phyloP scores from a whole-genome alignment of 345 rosid species.

The sweet orange (Citrus sinensis) region DNA sequence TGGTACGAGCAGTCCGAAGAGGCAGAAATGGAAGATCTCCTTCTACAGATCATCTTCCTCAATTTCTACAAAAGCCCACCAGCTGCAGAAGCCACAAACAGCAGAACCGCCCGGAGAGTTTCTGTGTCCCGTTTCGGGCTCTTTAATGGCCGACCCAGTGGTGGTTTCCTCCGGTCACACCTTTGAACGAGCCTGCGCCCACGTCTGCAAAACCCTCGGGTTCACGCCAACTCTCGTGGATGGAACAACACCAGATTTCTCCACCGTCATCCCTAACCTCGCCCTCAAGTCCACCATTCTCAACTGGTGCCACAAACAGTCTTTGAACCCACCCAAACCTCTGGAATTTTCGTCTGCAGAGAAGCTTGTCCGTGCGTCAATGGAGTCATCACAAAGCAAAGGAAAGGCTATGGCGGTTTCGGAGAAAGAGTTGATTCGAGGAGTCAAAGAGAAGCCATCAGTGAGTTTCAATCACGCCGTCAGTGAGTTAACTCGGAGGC shows the following conservation, averaged over 20 bases:
- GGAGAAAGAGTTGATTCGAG: constrained; percentile 32
- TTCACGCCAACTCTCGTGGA: constrained; percentile 39
- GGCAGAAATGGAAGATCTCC: constrained; percentile 50
- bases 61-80: constrained; percentile 8
- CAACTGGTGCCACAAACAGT: constrained; percentile 54
- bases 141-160: constrained; percentile 79
- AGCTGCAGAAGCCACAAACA: neutral
- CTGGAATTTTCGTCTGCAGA: constrained; percentile 47
- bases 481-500: constrained; percentile 41
- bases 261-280: constrained; percentile 71
- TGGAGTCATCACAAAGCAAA: constrained; percentile 19
- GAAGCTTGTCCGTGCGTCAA: constrained; percentile 38
- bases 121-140: constrained; percentile 68
- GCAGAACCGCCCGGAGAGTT: constrained; percentile 53
- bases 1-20: constrained; percentile 15
- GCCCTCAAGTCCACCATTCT: constrained; percentile 74
- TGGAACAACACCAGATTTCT: constrained; percentile 54
- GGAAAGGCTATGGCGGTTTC: constrained; percentile 5
- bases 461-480: constrained; percentile 37
- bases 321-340: constrained; percentile 46
- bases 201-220: constrained; percentile 55
- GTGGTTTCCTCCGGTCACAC: constrained; percentile 92
- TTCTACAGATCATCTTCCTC: constrained; percentile 36
- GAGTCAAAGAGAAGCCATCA: constrained; percentile 34
- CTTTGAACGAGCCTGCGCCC: constrained; percentile 63